Conservation (phyloP, 1,284 basidiomycete genomes). For the Moesziomyces aphidis region DNA sequence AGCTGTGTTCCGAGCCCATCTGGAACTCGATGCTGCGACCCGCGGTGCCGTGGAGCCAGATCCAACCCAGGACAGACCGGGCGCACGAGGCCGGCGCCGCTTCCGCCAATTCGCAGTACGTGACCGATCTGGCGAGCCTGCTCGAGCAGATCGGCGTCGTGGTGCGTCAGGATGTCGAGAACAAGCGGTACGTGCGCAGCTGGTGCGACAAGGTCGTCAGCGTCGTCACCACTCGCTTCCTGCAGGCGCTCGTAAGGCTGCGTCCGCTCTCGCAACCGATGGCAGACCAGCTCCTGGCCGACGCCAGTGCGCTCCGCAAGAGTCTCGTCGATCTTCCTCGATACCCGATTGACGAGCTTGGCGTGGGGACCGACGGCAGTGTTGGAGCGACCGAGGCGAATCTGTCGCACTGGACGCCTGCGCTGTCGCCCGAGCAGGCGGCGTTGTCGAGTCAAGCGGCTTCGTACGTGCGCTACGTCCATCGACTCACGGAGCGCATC, state of each 20-base stretch:
- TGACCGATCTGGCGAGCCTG: constrained; percentile 57
- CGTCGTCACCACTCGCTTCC: constrained; percentile 45
- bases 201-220: constrained; percentile 65
- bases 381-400: constrained; percentile 21
- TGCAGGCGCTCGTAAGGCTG: constrained; percentile 54
- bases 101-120: constrained; percentile 47
- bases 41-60: constrained; percentile 51
- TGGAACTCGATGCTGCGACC: constrained; percentile 63
- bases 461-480: constrained; percentile 57
- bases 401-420: constrained; percentile 34
- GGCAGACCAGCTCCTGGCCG: constrained; percentile 57
- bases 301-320: constrained; percentile 49
- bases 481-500: constrained; percentile 46
- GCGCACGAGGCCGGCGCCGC: constrained; percentile 1
- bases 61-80: constrained; percentile 16
- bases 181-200: constrained; percentile 62
- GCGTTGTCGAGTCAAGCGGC: constrained; percentile 38
- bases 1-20: constrained; percentile 55
- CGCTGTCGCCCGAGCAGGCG: constrained; percentile 30
- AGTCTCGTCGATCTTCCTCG: constrained; percentile 59
- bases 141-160: constrained; percentile 63
- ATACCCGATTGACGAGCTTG: constrained; percentile 45
- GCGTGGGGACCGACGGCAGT: constrained; percentile 17
- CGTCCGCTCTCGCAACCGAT: constrained; percentile 50
- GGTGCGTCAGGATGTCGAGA: constrained; percentile 64